Evolutionary conservation across 768 basidiomycete species (phyloP).

Genomic region (Chalciporus piperatus): DNA sequence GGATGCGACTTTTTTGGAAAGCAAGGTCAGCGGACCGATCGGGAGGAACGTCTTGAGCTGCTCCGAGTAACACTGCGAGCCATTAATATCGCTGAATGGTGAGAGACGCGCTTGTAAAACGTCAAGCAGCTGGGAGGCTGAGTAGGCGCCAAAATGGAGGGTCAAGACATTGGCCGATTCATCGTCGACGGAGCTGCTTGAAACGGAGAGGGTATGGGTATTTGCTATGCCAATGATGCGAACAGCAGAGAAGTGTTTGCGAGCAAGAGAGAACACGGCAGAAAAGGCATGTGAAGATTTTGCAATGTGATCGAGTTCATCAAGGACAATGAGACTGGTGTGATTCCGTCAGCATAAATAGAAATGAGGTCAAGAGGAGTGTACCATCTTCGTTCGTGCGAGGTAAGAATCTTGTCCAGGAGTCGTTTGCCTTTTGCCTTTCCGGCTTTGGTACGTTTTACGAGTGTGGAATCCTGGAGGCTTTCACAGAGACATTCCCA

Average conservation of each 20-base stretch:
- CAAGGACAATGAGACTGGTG: slow-evolving; percentile 70
- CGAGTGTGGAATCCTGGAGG: slow-evolving; percentile 36
- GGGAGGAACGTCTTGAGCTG: slow-evolving; percentile 58
- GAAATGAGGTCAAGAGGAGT: not conserved
- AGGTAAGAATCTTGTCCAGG: slow-evolving; percentile 44
- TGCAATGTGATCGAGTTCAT: slow-evolving; percentile 84
- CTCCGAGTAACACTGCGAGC: slow-evolving; percentile 10
- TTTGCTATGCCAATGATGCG: slow-evolving; percentile 86
- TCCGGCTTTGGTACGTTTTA: slow-evolving; percentile 36
- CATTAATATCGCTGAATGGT: slow-evolving; percentile 41
- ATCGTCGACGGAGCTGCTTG: slow-evolving; percentile 37
- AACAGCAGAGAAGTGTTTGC: slow-evolving; percentile 47
- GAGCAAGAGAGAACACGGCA: slow-evolving; percentile 67
- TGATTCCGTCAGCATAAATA: slow-evolving; percentile 19
- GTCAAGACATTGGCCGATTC: slow-evolving; percentile 49
- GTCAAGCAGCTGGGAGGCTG: slow-evolving; percentile 62
- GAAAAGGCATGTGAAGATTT: slow-evolving; percentile 56
- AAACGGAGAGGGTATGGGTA: slow-evolving; percentile 76
- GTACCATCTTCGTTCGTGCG: slow-evolving; percentile 54
- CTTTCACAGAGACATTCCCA: slow-evolving; percentile 70
- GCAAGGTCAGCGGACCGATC: slow-evolving; percentile 57
- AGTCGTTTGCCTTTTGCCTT: slow-evolving; percentile 47
- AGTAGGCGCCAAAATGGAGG: slow-evolving; percentile 81
- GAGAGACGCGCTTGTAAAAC: slow-evolving; percentile 67
- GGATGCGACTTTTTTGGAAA: slow-evolving; percentile 78